phyloP scores from a whole-genome alignment of 192 early-diverging fungal species.

The Podila horticola region DNA sequence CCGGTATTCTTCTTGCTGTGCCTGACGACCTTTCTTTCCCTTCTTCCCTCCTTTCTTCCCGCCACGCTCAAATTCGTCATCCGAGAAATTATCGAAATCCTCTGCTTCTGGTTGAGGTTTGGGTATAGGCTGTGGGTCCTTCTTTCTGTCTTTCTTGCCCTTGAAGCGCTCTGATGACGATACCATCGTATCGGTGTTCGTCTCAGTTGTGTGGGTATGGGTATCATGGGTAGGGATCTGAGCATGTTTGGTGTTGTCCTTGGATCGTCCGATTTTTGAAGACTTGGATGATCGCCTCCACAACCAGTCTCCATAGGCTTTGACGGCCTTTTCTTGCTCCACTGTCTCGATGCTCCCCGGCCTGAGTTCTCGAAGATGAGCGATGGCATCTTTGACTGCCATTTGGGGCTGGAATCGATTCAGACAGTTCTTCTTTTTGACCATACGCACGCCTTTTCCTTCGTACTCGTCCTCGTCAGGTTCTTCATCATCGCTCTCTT shows the following conservation, averaged over 20 bases:
- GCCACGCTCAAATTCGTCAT: constrained; percentile 22
- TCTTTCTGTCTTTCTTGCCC: constrained; percentile 30
- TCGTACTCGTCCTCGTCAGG: not conserved
- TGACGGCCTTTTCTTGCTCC: constrained; percentile 44
- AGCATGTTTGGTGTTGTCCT: not conserved
- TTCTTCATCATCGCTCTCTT: constrained; percentile 13
- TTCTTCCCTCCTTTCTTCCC: constrained; percentile 48
- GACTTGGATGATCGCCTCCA: constrained; percentile 32
- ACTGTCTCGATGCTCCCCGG: constrained; percentile 44
- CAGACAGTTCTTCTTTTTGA: constrained; percentile 22
- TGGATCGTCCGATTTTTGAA: not conserved
- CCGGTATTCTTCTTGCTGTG: constrained; percentile 23
- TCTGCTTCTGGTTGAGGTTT: not conserved
- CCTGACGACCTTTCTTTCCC: constrained; percentile 8
- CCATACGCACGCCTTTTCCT: not conserved
- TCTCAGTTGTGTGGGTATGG: not conserved
- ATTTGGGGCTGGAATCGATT: constrained; percentile 39
- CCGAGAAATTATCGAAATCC: constrained; percentile 12
- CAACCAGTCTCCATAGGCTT: constrained; percentile 41
- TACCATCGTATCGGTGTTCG: not conserved
- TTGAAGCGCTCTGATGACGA: not conserved
- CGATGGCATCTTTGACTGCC: constrained; percentile 36
- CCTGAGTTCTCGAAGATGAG: constrained; percentile 30
- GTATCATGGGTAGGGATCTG: not conserved
- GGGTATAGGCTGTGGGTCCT: not conserved